Evolutionary conservation across 2,329 filamentous ascomycete genomes (phyloP).

Genomic region (Hymenoscyphus occultus): DNA sequence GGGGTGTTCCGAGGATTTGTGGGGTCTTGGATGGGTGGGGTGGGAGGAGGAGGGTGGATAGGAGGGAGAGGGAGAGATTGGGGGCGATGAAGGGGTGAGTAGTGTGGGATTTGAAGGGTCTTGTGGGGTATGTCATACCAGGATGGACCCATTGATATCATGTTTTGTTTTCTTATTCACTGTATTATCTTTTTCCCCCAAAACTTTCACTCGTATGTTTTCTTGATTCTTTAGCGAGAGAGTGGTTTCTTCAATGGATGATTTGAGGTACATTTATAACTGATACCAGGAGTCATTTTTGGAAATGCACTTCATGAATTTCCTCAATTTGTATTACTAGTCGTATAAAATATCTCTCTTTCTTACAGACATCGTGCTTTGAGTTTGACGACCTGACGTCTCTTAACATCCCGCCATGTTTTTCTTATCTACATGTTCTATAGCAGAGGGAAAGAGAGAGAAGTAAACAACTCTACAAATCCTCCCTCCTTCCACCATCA

Average conservation of each 20-base stretch:
- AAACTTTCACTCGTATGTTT: background rate
- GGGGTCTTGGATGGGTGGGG: background rate
- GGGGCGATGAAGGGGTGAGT: background rate
- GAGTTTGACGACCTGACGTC: too few relatives aligned
- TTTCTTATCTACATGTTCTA: too few relatives aligned
- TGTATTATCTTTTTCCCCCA: background rate
- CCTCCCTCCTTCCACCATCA: background rate
- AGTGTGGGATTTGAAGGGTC: background rate
- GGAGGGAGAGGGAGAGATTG: background rate
- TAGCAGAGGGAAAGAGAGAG: background rate
- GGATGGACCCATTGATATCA: too few relatives aligned
- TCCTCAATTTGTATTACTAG: background rate
- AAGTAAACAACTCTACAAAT: background rate
- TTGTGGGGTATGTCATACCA: background rate
- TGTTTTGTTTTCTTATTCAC: background rate
- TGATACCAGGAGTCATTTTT: background rate
- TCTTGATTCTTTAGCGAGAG: background rate
- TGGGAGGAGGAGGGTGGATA: background rate
- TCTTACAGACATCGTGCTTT: too few relatives aligned
- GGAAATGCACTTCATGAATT: background rate
- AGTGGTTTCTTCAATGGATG: background rate
- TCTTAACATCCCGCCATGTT: too few relatives aligned
- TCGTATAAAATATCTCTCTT: too few relatives aligned
- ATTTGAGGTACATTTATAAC: background rate
- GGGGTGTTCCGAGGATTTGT: conserved; percentile 5